These are phyloP conservation scores for Funneliformis geosporum DNA, from an alignment of 192 early-diverging fungal species.

Conservation along the genomic window DNA sequence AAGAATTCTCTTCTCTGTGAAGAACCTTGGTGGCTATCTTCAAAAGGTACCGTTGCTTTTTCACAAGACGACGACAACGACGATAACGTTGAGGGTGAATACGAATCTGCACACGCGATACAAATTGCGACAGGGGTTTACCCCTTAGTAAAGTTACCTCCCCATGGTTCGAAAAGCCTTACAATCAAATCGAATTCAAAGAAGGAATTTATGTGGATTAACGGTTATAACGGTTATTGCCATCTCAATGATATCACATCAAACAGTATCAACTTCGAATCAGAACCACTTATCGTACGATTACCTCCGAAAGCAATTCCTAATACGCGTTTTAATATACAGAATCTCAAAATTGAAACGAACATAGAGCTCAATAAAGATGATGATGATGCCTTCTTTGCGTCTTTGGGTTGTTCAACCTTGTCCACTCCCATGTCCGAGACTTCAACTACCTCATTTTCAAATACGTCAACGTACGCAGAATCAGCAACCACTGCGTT, in stretches of 20 bases:
- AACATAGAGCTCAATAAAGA: background rate
- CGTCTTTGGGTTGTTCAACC: background rate
- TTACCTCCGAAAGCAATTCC: background rate
- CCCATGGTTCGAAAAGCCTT: background rate
- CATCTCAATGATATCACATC: background rate
- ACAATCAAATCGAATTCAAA: background rate
- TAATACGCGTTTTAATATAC: background rate
- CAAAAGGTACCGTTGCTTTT: background rate
- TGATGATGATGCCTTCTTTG: background rate
- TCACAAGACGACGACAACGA: background rate
- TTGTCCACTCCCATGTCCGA: background rate
- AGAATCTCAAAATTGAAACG: background rate
- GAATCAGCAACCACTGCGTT: background rate
- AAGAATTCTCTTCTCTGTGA: background rate
- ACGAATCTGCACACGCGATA: background rate
- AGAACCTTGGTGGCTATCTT: background rate
- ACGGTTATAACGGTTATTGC: background rate
- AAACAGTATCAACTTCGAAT: background rate
- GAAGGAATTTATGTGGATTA: background rate
- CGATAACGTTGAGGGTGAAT: background rate
- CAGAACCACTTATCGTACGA: background rate
- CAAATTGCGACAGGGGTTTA: background rate
- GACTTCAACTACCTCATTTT: background rate
- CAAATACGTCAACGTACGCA: background rate
- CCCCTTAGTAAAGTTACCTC: background rate